Base-by-base conservation (phyloP, 2,329 filamentous ascomycete species). In the Fusarium floridanum region DNA sequence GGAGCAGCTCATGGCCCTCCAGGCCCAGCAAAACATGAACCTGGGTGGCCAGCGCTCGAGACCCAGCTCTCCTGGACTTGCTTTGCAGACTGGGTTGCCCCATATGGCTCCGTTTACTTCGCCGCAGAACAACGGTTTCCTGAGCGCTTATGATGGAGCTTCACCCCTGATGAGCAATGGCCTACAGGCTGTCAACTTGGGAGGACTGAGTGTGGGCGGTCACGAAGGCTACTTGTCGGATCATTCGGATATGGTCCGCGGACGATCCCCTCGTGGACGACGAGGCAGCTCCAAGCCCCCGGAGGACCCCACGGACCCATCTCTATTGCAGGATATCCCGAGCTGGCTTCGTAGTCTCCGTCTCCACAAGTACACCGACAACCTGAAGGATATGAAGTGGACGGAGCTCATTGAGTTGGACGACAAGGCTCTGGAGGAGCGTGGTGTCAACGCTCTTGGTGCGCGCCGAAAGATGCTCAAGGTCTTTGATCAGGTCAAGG, bases 311-410 rank as follows among this genome's bases (percentile, higher is more conserved):
- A 98, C 96, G 22, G 97, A 99, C 83, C 93, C 94, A 17, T 91
- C 89, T 48, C 89, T 99, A 70, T 88, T 99, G 77, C 94, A 97
- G 84, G 97, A 99, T 81, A 98, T 99, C 77, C 96, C 97, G 64
- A 93, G 92, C 82, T 99, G 97, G 97, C 90, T 99, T 79, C 92
- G 97, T 82, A 98, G 95, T 83, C 89, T 98, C 81, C 92, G 97
- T 70, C 88, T 99, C 79, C 97, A 99, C 88, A 99, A 99, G 87
- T 99, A 99, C 85, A 99, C 97, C 11, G 97, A 99, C 77, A 97
- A 98, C 78, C 86, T 99, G 74, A 99, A 98, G 85, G 96, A 98
- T 80, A 91, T 98, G 88, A 95, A 97, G 80, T 99, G 97, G 97
- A 94, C 93, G 32, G 97, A 99, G 64, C 85, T 99, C 77, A 87